Base-by-base conservation (phyloP, 441 rosid species). In the Syzygium malaccense region DNA sequence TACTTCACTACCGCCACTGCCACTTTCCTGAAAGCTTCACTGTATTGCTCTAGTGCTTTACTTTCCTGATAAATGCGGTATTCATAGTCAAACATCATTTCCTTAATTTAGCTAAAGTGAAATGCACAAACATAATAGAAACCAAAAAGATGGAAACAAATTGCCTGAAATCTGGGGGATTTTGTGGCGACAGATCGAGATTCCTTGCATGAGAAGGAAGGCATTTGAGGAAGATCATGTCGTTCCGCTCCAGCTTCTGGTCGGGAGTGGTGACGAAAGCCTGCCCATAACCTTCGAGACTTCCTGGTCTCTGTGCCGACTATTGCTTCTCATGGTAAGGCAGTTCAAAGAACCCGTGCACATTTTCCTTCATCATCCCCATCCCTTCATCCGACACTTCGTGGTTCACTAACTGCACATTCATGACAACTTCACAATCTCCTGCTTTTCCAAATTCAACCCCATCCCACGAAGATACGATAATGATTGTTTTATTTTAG, bases 241-340 rank as follows among this genome's bases (percentile, higher is more conserved):
- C 92, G 87, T 88, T 90, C 94, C 94, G 90, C 9, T 92, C 93
- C 83, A 92, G 93, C 89, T 88, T 89, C 86, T 92, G 93, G 51
- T 92, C 91, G 86, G 90, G 91, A 19, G 94, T 91, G 57, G 89
- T 88, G 26, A 89, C 92, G 86, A 92, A 93, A n/a, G 91, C 94
- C 62, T 92, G 94, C 85, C 93, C 92, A 78, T 90, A 92, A 28
- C 93, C 94, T 88, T 92, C 89, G 56, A 93, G 89, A 49, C 90
- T 88, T 87, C 91, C 92, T 19, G 92, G 90, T 86, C 87, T 87
- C 88, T 89, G 92, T n/a, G 91, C 92, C 91, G 90, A 90, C 14
- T 75, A 86, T 86, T 91, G 88, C 87, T 92, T 93, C 88, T 92
- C 93, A 85, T 86, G 41, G 20, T 86, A 75, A 4, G 93, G 93